Evolutionary conservation across 495 filamentous ascomycete genomes (phyloP).

Genomic region (Immersiella caudata): DNA sequence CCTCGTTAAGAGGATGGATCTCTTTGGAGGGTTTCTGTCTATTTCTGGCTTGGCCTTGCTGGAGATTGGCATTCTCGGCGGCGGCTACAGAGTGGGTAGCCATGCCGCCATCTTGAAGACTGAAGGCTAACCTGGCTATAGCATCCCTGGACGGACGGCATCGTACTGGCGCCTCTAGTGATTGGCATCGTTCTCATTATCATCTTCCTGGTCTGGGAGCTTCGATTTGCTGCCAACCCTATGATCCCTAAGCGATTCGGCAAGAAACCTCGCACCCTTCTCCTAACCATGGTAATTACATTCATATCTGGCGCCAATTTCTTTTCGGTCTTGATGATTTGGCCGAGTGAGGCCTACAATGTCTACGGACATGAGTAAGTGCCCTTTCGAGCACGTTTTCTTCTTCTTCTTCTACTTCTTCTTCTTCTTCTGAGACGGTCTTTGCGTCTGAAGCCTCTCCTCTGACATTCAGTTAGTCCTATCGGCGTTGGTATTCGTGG

Average conservation of each 20-base stretch:
- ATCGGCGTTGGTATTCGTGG: slow-evolving; percentile 68
- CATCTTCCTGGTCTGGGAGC: slow-evolving; percentile 65
- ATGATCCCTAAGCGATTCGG: slow-evolving; percentile 68
- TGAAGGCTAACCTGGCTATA: slow-evolving; percentile 14
- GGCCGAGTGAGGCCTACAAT: slow-evolving; percentile 75
- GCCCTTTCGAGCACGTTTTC: background rate
- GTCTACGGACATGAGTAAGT: slow-evolving; percentile 66
- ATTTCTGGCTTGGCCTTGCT: slow-evolving; percentile 66
- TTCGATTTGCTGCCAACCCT: slow-evolving; percentile 61
- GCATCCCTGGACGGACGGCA: slow-evolving; percentile 41
- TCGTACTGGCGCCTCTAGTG: slow-evolving; percentile 57
- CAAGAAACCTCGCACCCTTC: slow-evolving; percentile 64
- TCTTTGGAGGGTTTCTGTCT: slow-evolving; percentile 67
- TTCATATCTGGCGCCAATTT: slow-evolving; percentile 76
- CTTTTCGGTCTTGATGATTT: slow-evolving; percentile 73
- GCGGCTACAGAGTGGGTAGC: slow-evolving; percentile 58
- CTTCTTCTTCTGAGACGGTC: background rate
- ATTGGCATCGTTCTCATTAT: slow-evolving; percentile 60
- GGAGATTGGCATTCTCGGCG: slow-evolving; percentile 69
- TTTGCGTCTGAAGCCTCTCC: background rate
- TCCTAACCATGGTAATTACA: slow-evolving; percentile 69
- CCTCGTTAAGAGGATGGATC: slow-evolving; percentile 63
- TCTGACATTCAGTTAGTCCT: slow-evolving; percentile 39
- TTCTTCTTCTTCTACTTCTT: background rate
- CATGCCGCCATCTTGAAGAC: background rate